phyloP scores from a whole-genome alignment of 345 rosid species.

The Eucalyptus victrix region DNA sequence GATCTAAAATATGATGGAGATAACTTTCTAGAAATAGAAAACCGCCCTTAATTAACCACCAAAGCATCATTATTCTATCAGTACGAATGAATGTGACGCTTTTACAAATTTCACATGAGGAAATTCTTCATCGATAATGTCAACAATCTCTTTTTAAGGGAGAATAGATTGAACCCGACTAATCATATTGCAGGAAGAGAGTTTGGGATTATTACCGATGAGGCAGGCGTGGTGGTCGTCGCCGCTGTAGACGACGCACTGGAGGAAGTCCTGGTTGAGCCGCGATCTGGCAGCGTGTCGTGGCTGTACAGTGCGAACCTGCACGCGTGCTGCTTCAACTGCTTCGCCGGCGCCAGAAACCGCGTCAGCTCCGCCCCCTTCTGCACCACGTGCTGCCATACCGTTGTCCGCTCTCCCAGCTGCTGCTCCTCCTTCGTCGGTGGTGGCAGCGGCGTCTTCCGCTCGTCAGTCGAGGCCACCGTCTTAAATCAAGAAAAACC shows the following conservation, averaged over 20 bases:
- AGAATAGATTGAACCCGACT: neutral
- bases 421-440: neutral
- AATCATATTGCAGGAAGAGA: neutral
- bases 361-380: constrained; percentile 54
- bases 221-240: constrained; percentile 38
- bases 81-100: neutral
- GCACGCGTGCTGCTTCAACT: constrained; percentile 54
- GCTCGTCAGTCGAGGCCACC: constrained; percentile 18
- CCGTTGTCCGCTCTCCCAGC: neutral
- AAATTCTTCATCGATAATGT: neutral
- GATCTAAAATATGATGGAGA: neutral
- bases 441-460: neutral
- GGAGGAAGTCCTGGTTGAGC: constrained; percentile 67
- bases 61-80: neutral
- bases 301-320: constrained; percentile 65
- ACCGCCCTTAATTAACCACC: neutral
- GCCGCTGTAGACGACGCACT: constrained; percentile 53
- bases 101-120: neutral
- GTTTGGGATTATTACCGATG: constrained; percentile 28
- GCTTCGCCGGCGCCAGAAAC: constrained; percentile 44
- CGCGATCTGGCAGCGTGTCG: constrained; percentile 55
- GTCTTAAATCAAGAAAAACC: neutral
- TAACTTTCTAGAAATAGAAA: neutral
- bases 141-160: neutral
- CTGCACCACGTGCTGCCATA: constrained; percentile 30